A percentile compares a stretch with the other conserved stretches of the same genome.
Evolutionary conservation across 495 filamentous ascomycete species (phyloP).

Genomic region (Tuber melanosporum): DNA sequence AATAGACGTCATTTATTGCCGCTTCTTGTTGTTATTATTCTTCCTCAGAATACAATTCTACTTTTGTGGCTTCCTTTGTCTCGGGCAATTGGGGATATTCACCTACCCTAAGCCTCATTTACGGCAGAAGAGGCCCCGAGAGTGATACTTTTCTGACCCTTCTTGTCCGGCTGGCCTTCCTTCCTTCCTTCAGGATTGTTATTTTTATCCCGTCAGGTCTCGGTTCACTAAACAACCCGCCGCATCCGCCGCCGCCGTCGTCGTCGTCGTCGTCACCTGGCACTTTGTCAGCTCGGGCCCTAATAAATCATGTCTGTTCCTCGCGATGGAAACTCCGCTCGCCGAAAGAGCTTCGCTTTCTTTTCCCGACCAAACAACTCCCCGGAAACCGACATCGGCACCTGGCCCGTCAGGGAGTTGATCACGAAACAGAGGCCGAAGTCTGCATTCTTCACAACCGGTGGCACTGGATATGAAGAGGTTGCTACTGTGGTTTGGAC

Average conservation of each 20-base stretch:
- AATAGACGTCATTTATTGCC: constrained; percentile 10
- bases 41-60: not conserved
- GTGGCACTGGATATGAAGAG: constrained; percentile 30
- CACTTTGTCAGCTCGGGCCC: constrained; percentile 16
- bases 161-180: not conserved
- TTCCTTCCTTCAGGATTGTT: constrained; percentile 7
- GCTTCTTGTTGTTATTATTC: not conserved
- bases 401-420: constrained; percentile 27
- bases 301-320: constrained; percentile 23
- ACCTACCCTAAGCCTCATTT: not conserved
- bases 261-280: constrained; percentile 13
- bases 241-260: constrained; percentile 11
- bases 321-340: constrained; percentile 31
- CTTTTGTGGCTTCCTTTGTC: not conserved
- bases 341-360: constrained; percentile 41
- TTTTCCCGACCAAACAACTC: constrained; percentile 36
- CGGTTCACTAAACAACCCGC: constrained; percentile 22
- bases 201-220: constrained; percentile 19
- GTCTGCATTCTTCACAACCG: constrained; percentile 35
- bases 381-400: constrained; percentile 23
- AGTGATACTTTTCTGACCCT: not conserved
- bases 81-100: not conserved
- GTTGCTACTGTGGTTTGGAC: constrained; percentile 34
- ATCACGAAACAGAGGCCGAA: constrained; percentile 36
- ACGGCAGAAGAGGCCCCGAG: not conserved